Conservation (phyloP, 805 yeast genomes). For the Cyberlindnera mrakii region DNA sequence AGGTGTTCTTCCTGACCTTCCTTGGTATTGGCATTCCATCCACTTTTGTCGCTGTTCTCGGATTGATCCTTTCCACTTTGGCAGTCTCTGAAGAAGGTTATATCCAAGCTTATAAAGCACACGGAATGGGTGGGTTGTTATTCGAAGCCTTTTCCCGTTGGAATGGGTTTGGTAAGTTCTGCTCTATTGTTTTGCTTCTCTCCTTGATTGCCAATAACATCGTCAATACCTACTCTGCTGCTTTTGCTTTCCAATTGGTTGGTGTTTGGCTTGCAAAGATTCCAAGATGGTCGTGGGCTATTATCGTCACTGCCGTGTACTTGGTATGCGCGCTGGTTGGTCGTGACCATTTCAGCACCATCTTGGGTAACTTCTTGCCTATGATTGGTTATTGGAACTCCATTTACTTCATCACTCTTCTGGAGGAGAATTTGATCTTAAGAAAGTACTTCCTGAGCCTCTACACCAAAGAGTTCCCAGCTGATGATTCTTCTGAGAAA, state of each 20-base stretch:
- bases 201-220: constrained; percentile 79
- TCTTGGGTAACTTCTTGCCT: constrained; percentile 76
- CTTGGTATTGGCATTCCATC: constrained; percentile 67
- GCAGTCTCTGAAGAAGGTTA: constrained; percentile 55
- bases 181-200: constrained; percentile 61
- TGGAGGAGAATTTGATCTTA: constrained; percentile 71
- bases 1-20: constrained; percentile 56
- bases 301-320: constrained; percentile 56
- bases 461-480: constrained; percentile 36
- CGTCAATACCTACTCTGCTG: constrained; percentile 75
- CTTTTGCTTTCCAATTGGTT: constrained; percentile 67
- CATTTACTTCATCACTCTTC: constrained; percentile 63
- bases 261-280: constrained; percentile 48
- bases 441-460: constrained; percentile 41
- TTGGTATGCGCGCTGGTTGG: constrained; percentile 74
- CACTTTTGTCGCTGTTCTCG: constrained; percentile 68
- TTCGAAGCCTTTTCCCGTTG: constrained; percentile 61
- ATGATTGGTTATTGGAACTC: constrained; percentile 92
- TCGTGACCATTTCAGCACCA: constrained; percentile 60
- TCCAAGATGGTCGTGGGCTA: constrained; percentile 76
- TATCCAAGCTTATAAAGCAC: constrained; percentile 44
- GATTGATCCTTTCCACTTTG: constrained; percentile 61
- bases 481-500: background rate
- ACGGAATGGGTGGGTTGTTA: constrained; percentile 75
- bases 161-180: constrained; percentile 73